Base-by-base conservation (phyloP, 208 protist species). In the Trypanosoma vivax region DNA sequence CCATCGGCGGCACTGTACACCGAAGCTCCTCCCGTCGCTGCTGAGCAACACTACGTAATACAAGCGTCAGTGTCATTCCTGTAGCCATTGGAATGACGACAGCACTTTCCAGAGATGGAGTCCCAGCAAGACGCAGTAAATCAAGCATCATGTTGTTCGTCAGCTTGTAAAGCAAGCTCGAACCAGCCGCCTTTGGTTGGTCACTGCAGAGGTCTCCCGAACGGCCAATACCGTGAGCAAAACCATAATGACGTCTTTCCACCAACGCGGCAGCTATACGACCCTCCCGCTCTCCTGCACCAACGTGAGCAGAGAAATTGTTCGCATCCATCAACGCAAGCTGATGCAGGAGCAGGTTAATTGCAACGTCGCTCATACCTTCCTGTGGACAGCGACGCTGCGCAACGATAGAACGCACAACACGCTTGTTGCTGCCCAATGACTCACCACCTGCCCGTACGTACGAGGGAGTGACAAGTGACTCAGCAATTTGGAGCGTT, bases 171-270 rank as follows among this genome's bases (percentile, higher is more conserved):
- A 99, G 25, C 3, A 99, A 62, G 24, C 94, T 98, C 5, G 93
- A 97, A 0, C 97, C 97, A 1, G 96, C 96, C 4, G 97, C 97
- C 67, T 99, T 99, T 5, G 97, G 97, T 74, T 99, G 97, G 31
- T 92, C 80, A 27, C 81, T 92, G 5, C 66, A 73, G 19, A 98
- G 53, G 65, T 98, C 95, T 21, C 96, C 97, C 23, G 78, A 96
- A 14, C 97, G 81, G 27, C 97, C 97, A 25, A 98, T 90, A 31
- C 97, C 97, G 69, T 99, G 97, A 16, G 76, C 59, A 34, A 99
- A 51, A 47, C 70, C 28, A 62, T 81, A 97, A 61, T 97, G 72
- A 5, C 97, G 80, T 13, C 50, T 37, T 18, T 54, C 45, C 14
- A 99, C 96, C 0, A 98, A 57, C 2, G 41, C 37, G 50, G 67